Percentiles rank a stretch among this genome's conserved stretches.
phyloP scores from a whole-genome alignment of 1,284 basidiomycete species.

The Ganoderma meredithae region DNA sequence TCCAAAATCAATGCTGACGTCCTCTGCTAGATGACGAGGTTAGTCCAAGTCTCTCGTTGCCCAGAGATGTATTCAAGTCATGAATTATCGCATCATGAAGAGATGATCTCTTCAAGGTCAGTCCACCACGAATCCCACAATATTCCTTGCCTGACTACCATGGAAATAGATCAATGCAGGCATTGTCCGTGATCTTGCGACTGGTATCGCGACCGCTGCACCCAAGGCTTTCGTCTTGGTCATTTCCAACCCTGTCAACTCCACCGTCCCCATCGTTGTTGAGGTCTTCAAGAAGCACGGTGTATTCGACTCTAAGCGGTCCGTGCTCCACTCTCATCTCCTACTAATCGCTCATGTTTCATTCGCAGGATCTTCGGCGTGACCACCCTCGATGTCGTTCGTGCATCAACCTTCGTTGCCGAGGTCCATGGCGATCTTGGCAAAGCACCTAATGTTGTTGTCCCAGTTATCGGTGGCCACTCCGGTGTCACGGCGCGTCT shows the following conservation, averaged over 20 bases:
- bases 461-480: conserved; percentile 97
- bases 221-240: conserved; percentile 96
- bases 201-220: conserved; percentile 82
- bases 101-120: conserved; percentile 95
- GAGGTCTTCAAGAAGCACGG: conserved; percentile 95
- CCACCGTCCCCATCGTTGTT: conserved; percentile 96
- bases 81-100: conserved; percentile 48
- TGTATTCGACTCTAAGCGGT: conserved; percentile 93
- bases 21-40: conserved; percentile 76
- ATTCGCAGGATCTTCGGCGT: conserved; percentile 89
- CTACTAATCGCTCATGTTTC: conserved; percentile 34
- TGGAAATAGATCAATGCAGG: conserved; percentile 91
- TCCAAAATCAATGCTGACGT: conserved; percentile 13
- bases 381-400: conserved; percentile 97
- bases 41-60: conserved; percentile 35
- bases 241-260: conserved; percentile 97
- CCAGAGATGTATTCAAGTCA: conserved; percentile 1
- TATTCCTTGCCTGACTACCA: conserved; percentile 13
- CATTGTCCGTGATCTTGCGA: conserved; percentile 94
- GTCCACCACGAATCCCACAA: neutral
- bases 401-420: conserved; percentile 94
- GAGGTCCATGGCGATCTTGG: conserved; percentile 75
- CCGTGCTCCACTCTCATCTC: conserved; percentile 25
- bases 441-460: conserved; percentile 74
- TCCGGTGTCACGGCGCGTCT: conserved; percentile 85